Conservation (phyloP, 192 early-diverging fungal species). For the Umbelopsis vinacea region DNA sequence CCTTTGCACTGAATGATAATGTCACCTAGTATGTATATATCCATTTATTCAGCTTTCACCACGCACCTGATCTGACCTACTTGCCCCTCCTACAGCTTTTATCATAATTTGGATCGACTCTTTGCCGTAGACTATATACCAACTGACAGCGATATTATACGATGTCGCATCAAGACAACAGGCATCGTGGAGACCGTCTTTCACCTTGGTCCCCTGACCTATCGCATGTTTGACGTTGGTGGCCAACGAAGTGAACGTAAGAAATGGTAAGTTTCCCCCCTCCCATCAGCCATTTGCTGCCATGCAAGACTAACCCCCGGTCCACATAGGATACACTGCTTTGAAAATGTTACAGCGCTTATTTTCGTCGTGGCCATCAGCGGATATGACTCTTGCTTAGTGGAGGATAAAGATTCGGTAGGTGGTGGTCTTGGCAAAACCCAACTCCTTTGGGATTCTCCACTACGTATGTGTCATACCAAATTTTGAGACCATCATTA, state of each 20-base stretch:
- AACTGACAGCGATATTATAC: constrained; percentile 61
- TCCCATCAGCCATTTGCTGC: not conserved
- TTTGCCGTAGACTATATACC: constrained; percentile 53
- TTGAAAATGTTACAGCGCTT: constrained; percentile 61
- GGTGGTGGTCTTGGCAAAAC: not conserved
- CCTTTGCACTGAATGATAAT: constrained; percentile 57
- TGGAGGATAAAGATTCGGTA: constrained; percentile 46
- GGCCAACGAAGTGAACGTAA: constrained; percentile 93
- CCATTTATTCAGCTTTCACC: no score
- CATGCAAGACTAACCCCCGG: not conserved
- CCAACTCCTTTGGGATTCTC: not conserved
- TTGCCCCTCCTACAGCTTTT: constrained; percentile 48
- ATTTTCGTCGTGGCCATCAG: constrained; percentile 64
- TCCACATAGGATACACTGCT: constrained; percentile 44
- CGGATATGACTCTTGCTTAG: constrained; percentile 62
- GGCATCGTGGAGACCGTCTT: constrained; percentile 66
- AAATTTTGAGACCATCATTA: no score
- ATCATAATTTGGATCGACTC: constrained; percentile 53
- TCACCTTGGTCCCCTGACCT: constrained; percentile 55
- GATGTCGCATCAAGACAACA: constrained; percentile 66
- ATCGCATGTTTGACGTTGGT: constrained; percentile 96
- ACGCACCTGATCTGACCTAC: not conserved
- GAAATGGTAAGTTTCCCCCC: constrained; percentile 21
- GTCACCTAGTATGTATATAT: constrained; percentile 50
- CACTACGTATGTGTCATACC: no score